phyloP scores from a whole-genome alignment of 108 stramenopile genomes.

The Skeletonema menzelii region DNA sequence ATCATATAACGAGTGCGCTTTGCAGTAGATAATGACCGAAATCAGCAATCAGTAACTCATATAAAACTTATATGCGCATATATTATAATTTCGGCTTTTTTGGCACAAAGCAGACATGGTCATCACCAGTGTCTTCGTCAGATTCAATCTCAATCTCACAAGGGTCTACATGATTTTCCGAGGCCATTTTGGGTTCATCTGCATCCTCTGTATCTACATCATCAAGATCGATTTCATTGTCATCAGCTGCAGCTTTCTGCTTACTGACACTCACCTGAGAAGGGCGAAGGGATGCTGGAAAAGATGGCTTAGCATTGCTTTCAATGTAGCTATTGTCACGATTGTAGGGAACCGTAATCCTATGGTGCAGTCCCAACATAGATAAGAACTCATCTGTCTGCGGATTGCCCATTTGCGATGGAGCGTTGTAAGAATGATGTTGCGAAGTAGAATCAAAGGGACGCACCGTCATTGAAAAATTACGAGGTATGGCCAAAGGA shows the following conservation, averaged over 20 bases:
- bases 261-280: slow-evolving; percentile 7
- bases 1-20: neutral
- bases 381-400: slow-evolving; percentile 86
- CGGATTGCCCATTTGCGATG: slow-evolving; percentile 86
- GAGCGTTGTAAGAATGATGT: slow-evolving; percentile 23
- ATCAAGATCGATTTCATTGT: slow-evolving; percentile 30
- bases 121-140: slow-evolving; percentile 22
- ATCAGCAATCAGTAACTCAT: neutral
- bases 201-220: slow-evolving; percentile 1
- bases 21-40: neutral
- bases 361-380: slow-evolving; percentile 78
- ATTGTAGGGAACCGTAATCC: slow-evolving; percentile 72
- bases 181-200: neutral
- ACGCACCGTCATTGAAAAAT: slow-evolving; percentile 68
- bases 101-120: slow-evolving; percentile 25
- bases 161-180: slow-evolving; percentile 16
- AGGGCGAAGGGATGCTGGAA: neutral
- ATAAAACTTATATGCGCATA: neutral
- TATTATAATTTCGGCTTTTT: neutral
- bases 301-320: neutral
- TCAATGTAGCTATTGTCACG: neutral
- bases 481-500: slow-evolving; percentile 53
- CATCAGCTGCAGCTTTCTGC: slow-evolving; percentile 20
- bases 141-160: slow-evolving; percentile 31
- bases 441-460: slow-evolving; percentile 17